A percentile compares a stretch with the other conserved stretches of the same genome.
These are phyloP conservation scores for Tolypocladium sp. DNA, from an alignment of 2,329 filamentous ascomycete genomes.

Conservation along the genomic window DNA sequence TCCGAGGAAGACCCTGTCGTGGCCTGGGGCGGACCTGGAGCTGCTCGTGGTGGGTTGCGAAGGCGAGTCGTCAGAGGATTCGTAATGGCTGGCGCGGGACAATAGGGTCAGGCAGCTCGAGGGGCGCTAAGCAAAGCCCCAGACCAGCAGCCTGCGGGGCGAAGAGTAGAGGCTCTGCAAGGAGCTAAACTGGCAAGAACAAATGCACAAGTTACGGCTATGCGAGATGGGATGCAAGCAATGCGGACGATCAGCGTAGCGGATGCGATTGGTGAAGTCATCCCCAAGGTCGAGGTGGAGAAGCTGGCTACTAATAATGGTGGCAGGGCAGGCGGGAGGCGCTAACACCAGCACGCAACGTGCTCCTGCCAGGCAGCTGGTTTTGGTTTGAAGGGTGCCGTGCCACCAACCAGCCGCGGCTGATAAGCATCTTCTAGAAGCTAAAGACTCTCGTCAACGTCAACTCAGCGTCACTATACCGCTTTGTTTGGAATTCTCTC, in stretches of 20 bases:
- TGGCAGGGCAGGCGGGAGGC: neutral
- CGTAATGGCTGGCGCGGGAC: neutral
- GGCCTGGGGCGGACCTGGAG: neutral
- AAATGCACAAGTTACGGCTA: neutral
- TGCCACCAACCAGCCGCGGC: neutral
- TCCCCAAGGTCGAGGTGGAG: constrained; percentile 14
- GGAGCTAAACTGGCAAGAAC: neutral
- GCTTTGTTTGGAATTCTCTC: neutral
- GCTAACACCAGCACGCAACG: neutral
- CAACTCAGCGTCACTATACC: no score
- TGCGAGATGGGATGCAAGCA: constrained; percentile 8
- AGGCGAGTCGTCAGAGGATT: neutral
- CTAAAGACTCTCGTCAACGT: neutral
- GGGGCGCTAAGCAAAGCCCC: neutral
- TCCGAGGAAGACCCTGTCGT: neutral
- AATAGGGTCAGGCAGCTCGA: neutral
- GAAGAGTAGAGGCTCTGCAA: neutral
- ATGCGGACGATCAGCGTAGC: constrained; percentile 11
- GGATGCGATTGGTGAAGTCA: constrained; percentile 19
- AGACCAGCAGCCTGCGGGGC: neutral
- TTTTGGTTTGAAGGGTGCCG: neutral
- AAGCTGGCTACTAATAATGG: neutral
- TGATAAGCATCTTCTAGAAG: neutral
- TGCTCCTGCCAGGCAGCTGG: neutral
- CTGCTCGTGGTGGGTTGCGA: neutral